Conservation (phyloP, 164 flowering plant species). For the Echeveria elegans region DNA sequence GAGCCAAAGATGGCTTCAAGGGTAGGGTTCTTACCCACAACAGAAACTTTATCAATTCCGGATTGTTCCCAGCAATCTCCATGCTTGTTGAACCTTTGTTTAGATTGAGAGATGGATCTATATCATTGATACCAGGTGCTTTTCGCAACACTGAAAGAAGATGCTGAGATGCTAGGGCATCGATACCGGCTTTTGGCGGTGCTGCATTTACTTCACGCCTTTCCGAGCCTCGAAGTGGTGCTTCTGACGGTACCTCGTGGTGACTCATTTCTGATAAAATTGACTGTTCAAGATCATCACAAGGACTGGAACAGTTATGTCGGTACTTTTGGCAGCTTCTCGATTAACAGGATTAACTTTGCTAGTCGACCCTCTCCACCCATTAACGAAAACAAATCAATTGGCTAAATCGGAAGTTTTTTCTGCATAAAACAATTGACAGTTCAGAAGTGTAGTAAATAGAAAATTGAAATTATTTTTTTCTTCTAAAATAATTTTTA, state of each 20-base stretch:
- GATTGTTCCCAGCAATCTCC: constrained; percentile 10
- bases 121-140: constrained; percentile 25
- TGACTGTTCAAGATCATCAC: constrained; percentile 91
- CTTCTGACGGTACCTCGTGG: constrained; percentile 18
- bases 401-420: too few relatives aligned
- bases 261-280: constrained; percentile 56
- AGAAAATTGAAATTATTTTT: too few relatives aligned
- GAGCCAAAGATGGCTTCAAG: constrained; percentile 91
- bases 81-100: constrained; percentile 15
- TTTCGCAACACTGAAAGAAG: constrained; percentile 77
- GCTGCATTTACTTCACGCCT: constrained; percentile 17
- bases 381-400: constrained; percentile 67
- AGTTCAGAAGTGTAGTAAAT: too few relatives aligned
- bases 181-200: constrained; percentile 26
- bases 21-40: constrained; percentile 41
- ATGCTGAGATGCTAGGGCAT: constrained; percentile 73
- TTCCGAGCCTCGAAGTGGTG: constrained; percentile 22
- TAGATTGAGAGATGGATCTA: constrained; percentile 14
- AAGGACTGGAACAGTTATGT: constrained; percentile 47
- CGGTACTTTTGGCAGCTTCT: constrained; percentile 13
- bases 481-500: too few relatives aligned
- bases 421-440: too few relatives aligned
- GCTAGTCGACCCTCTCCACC: constrained; percentile 54
- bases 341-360: constrained; percentile 27
- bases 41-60: constrained; percentile 19